Evolutionary conservation across 192 early-diverging fungal species (phyloP).

Genomic region (Backusella psychrophila): DNA sequence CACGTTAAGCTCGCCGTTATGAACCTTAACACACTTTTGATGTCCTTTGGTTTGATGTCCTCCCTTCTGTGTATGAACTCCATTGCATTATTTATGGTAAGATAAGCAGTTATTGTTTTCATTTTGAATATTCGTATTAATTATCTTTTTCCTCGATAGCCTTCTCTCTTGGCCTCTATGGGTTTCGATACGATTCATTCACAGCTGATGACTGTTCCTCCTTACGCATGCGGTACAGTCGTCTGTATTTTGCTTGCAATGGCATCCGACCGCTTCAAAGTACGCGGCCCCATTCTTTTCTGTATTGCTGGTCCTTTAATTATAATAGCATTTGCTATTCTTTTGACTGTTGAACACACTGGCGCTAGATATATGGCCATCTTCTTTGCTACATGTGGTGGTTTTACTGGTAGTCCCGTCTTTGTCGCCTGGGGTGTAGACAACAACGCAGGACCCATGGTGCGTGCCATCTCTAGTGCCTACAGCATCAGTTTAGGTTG

Average conservation of each 20-base stretch:
- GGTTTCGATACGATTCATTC: conserved; percentile 45
- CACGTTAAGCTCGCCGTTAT: conserved; percentile 25
- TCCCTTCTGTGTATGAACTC: conserved; percentile 13
- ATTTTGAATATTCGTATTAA: not conserved
- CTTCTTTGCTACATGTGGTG: conserved; percentile 14
- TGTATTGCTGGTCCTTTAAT: conserved; percentile 5
- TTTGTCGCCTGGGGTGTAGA: conserved; percentile 1
- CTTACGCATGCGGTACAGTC: conserved; percentile 36
- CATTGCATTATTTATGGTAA: conserved; percentile 13
- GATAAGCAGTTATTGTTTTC: not conserved
- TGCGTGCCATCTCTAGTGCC: conserved; percentile 4
- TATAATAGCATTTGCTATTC: not conserved
- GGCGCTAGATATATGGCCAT: conserved; percentile 8
- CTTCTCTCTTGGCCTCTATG: conserved; percentile 58
- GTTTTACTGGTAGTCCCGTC: conserved; percentile 5
- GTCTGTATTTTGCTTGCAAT: conserved; percentile 5
- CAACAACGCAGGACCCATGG: not conserved
- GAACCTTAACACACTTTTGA: conserved; percentile 6
- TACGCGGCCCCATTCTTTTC: conserved; percentile 9
- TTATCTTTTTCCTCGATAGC: not conserved
- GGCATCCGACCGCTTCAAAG: conserved; percentile 4
- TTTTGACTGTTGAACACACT: not conserved
- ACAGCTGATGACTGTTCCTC: conserved; percentile 42
- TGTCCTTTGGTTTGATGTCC: conserved; percentile 12
- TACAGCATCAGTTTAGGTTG: conserved; percentile 14